Base-by-base conservation (phyloP, 2,329 filamentous ascomycete species). In the Exophiala mesophila region DNA sequence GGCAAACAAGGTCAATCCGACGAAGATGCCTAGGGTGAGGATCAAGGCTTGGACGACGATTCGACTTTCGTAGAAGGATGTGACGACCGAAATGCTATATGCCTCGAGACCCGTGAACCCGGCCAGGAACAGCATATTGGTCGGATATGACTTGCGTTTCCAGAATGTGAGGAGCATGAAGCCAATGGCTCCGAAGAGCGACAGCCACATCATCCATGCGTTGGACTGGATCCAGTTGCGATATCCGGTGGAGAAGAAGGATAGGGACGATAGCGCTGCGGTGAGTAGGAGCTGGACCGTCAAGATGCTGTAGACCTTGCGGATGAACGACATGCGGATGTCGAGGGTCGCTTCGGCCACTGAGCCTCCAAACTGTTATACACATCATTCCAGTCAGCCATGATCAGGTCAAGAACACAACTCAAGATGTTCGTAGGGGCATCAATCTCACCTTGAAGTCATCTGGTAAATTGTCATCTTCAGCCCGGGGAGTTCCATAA, bases 231-330 rank as follows among this genome's bases (percentile, higher is more conserved):
- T 90, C 88, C 89, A 98, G 38, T 57, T 59, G 63, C 83, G 87
- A 73, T 97, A 98, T 43, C 72, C 69, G 8, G 67, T 59, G 68
- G 79, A 94, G 68, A 87, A 85, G 76, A 97, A 97, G 55, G 85
- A 92, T 56, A 96, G 68, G 49, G 82, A 78, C 69, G 85, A 88
- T 55, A 97, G 74, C 49, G 77, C 75, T 26, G 83, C 84, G 5
- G 92, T 98, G 44, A 83, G 80, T 60, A 97, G 72, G 40, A 98
- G 81, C 65, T 98, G 92, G 38, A 88, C 81, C n/a, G 92, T 94
- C 69, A 98, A 76, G 66, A 98, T 98, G 45, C 88, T 84, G 70
- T 98, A 98, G 62, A 98, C 92, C 74, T 97, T 97, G 67, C 89
- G 83, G 57, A 95, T 76, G 66, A 96, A 98, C 67, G 92, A 86